Percentiles rank a stretch among this genome's conserved stretches.
These are phyloP conservation scores for Brassica incana DNA, from an alignment of 345 rosid species.

Conservation along the genomic window DNA sequence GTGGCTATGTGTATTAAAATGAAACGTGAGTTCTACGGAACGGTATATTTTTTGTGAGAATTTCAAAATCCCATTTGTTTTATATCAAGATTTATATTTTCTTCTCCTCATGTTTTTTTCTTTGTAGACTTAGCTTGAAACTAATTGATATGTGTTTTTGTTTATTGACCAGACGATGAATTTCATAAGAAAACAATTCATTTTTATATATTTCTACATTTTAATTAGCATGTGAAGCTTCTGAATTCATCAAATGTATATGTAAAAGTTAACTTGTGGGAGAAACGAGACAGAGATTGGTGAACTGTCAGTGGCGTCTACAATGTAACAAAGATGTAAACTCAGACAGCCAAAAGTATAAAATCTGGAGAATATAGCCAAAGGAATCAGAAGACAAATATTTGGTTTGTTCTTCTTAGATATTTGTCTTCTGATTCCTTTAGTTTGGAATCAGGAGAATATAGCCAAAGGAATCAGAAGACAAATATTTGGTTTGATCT, in stretches of 20 bases:
- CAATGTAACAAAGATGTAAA: background rate
- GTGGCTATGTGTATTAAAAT: background rate
- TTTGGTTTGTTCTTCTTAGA: background rate
- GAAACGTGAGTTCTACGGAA: background rate
- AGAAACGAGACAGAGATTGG: slow-evolving; percentile 16
- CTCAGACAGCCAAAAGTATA: slow-evolving; percentile 1
- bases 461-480: background rate
- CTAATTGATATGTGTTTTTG: too few species aligned
- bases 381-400: slow-evolving; percentile 12
- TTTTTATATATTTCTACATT: background rate
- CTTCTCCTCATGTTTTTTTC: background rate
- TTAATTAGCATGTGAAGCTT: background rate
- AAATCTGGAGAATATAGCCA: background rate
- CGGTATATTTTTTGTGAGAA: background rate
- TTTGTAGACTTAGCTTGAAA: background rate
- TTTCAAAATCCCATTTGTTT: background rate
- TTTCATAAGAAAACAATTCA: too few species aligned
- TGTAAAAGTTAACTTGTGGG: slow-evolving; percentile 10
- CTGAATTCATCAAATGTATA: background rate
- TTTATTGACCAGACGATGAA: background rate
- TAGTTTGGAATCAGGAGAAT: background rate
- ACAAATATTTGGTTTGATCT: slow-evolving; percentile 8
- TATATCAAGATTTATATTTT: background rate
- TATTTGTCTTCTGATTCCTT: too few species aligned
- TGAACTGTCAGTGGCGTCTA: slow-evolving; percentile 15